Conservation (phyloP, 2,329 filamentous ascomycete species). For the Coniochaeta prunicola region DNA sequence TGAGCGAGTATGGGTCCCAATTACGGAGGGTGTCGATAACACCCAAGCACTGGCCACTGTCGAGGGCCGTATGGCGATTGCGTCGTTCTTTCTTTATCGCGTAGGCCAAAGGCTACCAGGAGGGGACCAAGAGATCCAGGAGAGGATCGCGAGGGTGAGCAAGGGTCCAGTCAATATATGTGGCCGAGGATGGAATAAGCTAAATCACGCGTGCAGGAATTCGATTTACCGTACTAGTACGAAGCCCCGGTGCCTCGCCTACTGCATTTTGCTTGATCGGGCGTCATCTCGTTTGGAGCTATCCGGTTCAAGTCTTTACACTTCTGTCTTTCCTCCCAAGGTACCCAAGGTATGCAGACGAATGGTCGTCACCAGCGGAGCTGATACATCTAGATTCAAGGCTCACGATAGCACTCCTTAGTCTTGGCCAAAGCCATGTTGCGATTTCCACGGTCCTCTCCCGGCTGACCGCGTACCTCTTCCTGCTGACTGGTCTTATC, state of each 20-base stretch:
- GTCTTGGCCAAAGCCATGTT: no score
- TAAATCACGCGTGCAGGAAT: background rate
- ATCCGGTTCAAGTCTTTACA: no score
- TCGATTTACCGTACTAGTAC: background rate
- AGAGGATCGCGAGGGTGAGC: background rate
- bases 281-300: background rate
- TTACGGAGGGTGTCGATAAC: conserved; percentile 8
- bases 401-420: no score
- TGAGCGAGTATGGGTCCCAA: conserved; percentile 4
- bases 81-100: background rate
- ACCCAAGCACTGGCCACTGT: background rate
- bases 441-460: no score
- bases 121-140: background rate
- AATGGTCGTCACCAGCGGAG: no score
- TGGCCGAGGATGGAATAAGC: background rate
- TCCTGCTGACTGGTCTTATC: no score
- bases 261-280: background rate
- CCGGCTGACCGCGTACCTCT: no score
- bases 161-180: background rate
- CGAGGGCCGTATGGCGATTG: background rate
- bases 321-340: no score
- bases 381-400: no score
- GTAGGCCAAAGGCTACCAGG: background rate
- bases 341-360: no score
- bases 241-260: background rate